Conservation (phyloP, 1,139 yeast species). For the Kodamaea anthophila region DNA sequence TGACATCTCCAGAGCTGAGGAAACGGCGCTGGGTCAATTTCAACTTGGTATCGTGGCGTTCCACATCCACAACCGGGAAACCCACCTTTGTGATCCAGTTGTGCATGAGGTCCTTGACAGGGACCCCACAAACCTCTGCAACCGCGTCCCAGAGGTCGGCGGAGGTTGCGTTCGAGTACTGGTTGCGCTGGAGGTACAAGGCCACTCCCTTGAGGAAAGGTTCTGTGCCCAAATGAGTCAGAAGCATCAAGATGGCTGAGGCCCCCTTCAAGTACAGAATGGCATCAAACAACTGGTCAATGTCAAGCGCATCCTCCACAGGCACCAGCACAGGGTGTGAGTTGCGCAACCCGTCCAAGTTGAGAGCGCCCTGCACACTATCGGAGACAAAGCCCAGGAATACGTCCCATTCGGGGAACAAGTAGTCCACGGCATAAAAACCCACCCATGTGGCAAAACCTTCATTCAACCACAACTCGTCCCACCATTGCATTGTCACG, state of each 20-base stretch:
- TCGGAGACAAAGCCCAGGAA: constrained; percentile 71
- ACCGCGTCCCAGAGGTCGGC: constrained; percentile 77
- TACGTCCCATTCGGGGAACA: constrained; percentile 83
- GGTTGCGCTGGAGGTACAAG: constrained; percentile 59
- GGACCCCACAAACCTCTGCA: constrained; percentile 66
- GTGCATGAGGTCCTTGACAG: constrained; percentile 66
- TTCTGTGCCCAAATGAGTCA: constrained; percentile 62
- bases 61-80: constrained; percentile 72
- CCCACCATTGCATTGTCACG: constrained; percentile 96
- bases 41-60: constrained; percentile 30
- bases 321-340: constrained; percentile 89
- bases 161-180: constrained; percentile 73
- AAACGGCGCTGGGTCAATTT: constrained; percentile 66
- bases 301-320: constrained; percentile 71
- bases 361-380: constrained; percentile 62
- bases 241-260: constrained; percentile 65
- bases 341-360: constrained; percentile 64
- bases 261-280: constrained; percentile 82
- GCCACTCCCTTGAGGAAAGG: constrained; percentile 68
- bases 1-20: constrained; percentile 72
- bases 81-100: constrained; percentile 83
- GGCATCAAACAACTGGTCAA: constrained; percentile 80
- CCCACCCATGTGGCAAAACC: constrained; percentile 90
- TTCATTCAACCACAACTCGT: constrained; percentile 86
- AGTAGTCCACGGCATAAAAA: constrained; percentile 68